These are phyloP conservation scores for Podospora bellae-mahoneyi DNA, from an alignment of 495 filamentous ascomycete species.

Conservation along the genomic window DNA sequence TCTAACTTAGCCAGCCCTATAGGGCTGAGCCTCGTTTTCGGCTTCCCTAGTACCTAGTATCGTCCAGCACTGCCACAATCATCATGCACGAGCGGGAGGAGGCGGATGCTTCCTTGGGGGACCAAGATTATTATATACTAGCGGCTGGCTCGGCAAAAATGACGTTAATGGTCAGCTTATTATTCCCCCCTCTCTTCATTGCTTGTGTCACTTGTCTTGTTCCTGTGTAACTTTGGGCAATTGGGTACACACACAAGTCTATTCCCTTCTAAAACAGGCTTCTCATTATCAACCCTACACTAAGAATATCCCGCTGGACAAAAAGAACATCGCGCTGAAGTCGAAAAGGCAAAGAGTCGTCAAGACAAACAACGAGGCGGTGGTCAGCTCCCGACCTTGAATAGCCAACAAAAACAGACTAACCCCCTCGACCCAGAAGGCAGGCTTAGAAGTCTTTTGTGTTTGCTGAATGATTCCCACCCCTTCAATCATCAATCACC, in stretches of 20 bases:
- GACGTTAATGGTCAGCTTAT: neutral
- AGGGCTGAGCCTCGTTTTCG: neutral
- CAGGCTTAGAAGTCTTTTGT: neutral
- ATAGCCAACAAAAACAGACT: neutral
- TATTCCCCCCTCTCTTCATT: no score
- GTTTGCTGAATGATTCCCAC: neutral
- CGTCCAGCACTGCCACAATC: conserved; percentile 19
- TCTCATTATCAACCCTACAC: conserved; percentile 14
- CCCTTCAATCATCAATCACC: neutral
- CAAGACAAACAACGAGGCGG: neutral
- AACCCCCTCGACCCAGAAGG: neutral
- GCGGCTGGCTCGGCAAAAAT: neutral
- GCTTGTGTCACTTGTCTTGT: neutral
- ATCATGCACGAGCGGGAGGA: conserved; percentile 11
- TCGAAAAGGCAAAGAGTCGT: neutral
- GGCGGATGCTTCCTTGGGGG: neutral
- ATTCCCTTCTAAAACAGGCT: conserved; percentile 1
- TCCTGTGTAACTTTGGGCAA: neutral
- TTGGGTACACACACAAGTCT: neutral
- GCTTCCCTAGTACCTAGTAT: neutral
- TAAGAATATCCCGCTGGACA: neutral
- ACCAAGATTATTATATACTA: neutral
- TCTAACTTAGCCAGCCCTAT: neutral
- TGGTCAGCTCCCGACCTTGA: neutral
- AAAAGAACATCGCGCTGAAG: neutral